Base-by-base conservation (phyloP, 176 grass and related monocot species). In the Alloteropsis semialata region DNA sequence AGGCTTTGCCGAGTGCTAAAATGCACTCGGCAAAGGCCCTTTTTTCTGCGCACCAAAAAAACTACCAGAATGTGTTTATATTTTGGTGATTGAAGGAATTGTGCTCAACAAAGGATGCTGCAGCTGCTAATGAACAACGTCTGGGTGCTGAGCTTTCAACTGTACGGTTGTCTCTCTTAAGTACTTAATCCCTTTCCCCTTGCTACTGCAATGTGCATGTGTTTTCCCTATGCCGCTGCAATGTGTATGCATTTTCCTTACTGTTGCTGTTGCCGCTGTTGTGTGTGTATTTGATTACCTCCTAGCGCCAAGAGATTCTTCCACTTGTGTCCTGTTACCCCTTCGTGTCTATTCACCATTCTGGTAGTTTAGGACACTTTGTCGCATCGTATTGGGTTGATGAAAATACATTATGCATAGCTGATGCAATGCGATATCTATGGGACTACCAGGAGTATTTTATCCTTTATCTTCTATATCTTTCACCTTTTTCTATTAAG, bases 21-120 rank as follows among this genome's bases (percentile, higher is more conserved):
- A n/a, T n/a, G 50, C 91, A 90, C 25, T 74, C 95, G 84, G 92
- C 95, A 72, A 93, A 98, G 93, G 96, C 96, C 90, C 68, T 61
- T 38, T 61, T 41, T 25, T 84, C 15, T n/a, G n/a, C n/a, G n/a
- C n/a, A n/a, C n/a, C n/a, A n/a, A n/a, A n/a, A n/a, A n/a, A n/a
- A n/a, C n/a, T n/a, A n/a, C n/a, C n/a, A n/a, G n/a, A n/a, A n/a
- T n/a, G n/a, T n/a, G n/a, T 92, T 90, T 84, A 46, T 56, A 13
- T 81, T 65, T 82, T 84, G 81, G 57, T 45, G 67, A 83, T 64
- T 87, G 74, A 75, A 99, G 96, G 93, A 94, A 77, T 81, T 99
- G 43, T 83, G 58, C 60, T 80, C 91, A 81, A 91, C 91, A 60
- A 99, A 94, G 86, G 93, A 93, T 67, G 43, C 76, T 51, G 89